phyloP scores from a whole-genome alignment of 192 early-diverging fungal genomes.

The Gryganskiella cystojenkinii region DNA sequence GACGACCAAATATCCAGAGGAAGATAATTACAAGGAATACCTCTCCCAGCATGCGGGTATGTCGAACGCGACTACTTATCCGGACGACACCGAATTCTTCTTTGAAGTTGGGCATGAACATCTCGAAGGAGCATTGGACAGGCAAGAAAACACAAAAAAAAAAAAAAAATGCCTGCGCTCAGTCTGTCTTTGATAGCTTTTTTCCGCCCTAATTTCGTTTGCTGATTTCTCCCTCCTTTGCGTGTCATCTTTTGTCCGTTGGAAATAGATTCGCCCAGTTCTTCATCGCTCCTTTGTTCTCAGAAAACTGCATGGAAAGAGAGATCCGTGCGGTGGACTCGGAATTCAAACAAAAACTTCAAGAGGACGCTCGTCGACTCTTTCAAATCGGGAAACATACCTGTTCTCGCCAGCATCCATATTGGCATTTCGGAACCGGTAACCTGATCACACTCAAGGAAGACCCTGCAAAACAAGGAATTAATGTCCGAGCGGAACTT shows the following conservation, averaged over 20 bases:
- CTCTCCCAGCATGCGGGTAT: slow-evolving; percentile 61
- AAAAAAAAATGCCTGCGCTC: too few species aligned
- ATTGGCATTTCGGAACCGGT: slow-evolving; percentile 89
- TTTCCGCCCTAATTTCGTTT: not conserved
- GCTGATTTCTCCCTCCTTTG: not conserved
- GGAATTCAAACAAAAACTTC: slow-evolving; percentile 93
- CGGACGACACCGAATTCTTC: slow-evolving; percentile 62
- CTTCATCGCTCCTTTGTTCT: slow-evolving; percentile 89
- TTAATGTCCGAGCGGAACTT: slow-evolving; percentile 82
- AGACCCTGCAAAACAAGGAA: slow-evolving; percentile 65
- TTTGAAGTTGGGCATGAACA: slow-evolving; percentile 64
- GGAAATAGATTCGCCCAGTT: slow-evolving; percentile 76
- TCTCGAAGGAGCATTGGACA: slow-evolving; percentile 62
- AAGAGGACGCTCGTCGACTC: slow-evolving; percentile 83
- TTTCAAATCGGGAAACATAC: slow-evolving; percentile 85
- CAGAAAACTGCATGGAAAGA: slow-evolving; percentile 85
- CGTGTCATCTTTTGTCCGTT: too few species aligned
- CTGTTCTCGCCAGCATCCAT: slow-evolving; percentile 77
- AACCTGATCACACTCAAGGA: slow-evolving; percentile 84
- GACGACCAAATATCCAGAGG: slow-evolving; percentile 73
- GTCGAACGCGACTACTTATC: slow-evolving; percentile 61
- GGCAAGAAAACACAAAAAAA: slow-evolving; percentile 43
- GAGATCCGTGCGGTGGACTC: slow-evolving; percentile 95
- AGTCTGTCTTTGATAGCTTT: not conserved
- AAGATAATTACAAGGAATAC: slow-evolving; percentile 67